Evolutionary conservation across 176 grass and related monocot genomes (phyloP).

Genomic region (Saccharum spontaneum): DNA sequence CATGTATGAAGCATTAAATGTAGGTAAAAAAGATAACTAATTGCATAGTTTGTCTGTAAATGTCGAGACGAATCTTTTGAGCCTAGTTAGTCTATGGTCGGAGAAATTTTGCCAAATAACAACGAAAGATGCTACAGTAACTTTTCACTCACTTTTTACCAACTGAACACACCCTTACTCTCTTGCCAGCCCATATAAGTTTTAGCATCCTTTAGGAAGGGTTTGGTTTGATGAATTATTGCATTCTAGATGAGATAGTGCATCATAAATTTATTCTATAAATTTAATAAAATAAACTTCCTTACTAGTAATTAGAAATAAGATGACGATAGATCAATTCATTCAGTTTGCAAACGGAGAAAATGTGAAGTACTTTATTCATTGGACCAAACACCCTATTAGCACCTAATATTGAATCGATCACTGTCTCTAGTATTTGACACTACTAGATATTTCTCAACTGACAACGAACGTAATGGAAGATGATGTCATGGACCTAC

Average conservation of each 20-base stretch:
- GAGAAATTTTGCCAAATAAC: no score
- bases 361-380: background rate
- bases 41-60: no score
- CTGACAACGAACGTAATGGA: background rate
- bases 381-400: background rate
- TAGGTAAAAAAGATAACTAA: no score
- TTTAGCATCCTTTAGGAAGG: background rate
- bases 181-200: background rate
- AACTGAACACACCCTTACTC: no score
- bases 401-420: background rate
- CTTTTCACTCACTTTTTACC: no score
- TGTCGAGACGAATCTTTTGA: no score
- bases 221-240: background rate
- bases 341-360: background rate
- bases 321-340: background rate
- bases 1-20: no score
- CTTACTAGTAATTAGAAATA: no score
- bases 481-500: background rate
- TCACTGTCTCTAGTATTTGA: background rate
- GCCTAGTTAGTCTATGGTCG: no score
- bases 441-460: slow-evolving; percentile 15
- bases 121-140: no score
- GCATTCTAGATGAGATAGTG: background rate
- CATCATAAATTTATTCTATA: background rate
- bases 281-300: background rate